Evolutionary conservation across 257 asterid species (phyloP).

Genomic region (Nicotiana benthamiana): DNA sequence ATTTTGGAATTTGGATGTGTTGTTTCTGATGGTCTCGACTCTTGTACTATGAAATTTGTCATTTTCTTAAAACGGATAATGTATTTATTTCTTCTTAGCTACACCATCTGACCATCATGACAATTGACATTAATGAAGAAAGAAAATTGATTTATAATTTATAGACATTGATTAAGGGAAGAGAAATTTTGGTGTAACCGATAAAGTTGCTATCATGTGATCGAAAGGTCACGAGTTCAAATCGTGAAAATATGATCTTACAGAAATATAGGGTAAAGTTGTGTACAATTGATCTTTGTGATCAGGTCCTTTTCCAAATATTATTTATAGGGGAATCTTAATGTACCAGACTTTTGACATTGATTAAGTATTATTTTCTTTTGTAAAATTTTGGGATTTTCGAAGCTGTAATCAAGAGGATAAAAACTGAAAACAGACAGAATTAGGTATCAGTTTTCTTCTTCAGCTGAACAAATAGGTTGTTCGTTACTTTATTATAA

Average conservation of each 20-base stretch:
- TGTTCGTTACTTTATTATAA: conserved; percentile 1
- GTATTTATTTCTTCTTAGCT: background rate
- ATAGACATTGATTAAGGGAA: too few relatives aligned
- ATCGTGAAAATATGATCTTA: too few relatives aligned
- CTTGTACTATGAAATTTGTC: background rate
- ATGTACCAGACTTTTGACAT: too few relatives aligned
- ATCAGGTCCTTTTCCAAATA: too few relatives aligned
- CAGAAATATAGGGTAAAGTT: too few relatives aligned
- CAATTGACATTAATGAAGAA: background rate
- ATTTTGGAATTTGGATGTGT: background rate
- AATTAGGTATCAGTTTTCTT: conserved; percentile 5
- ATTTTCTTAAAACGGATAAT: background rate
- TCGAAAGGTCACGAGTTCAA: too few relatives aligned
- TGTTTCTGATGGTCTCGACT: background rate
- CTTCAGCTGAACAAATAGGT: background rate
- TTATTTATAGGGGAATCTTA: too few relatives aligned
- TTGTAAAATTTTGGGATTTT: background rate
- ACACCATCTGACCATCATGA: too few relatives aligned
- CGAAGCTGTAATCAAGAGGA: background rate
- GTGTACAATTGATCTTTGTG: too few relatives aligned
- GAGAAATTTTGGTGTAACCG: too few relatives aligned
- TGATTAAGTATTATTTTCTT: background rate
- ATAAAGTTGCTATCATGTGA: too few relatives aligned
- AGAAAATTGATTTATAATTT: background rate
- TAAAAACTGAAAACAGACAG: background rate